Percentiles rank a stretch among this genome's conserved stretches.
Evolutionary conservation across 441 rosid species (phyloP).

Genomic region (Populus hybrid): DNA sequence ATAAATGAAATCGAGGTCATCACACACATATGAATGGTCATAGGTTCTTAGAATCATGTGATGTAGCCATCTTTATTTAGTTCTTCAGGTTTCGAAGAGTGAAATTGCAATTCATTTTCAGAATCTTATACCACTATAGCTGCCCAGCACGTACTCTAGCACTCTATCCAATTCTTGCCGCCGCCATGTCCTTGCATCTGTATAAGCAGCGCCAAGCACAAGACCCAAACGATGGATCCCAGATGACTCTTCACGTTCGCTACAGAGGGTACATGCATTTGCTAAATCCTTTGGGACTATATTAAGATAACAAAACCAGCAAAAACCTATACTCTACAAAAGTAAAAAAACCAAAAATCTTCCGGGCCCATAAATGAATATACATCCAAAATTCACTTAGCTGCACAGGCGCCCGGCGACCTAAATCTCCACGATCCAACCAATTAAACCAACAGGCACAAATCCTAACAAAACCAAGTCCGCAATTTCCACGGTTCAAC

Average conservation of each 20-base stretch:
- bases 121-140: neutral
- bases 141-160: neutral
- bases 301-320: neutral
- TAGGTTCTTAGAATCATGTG: neutral
- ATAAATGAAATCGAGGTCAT: neutral
- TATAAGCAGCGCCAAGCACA: neutral
- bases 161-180: neutral
- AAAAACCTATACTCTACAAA: neutral
- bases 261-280: neutral
- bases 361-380: neutral
- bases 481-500: neutral
- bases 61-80: slow-evolving; percentile 1
- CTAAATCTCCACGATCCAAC: slow-evolving; percentile 2
- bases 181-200: neutral
- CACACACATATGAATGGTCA: neutral
- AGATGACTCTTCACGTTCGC: neutral
- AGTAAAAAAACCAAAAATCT: neutral
- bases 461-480: neutral
- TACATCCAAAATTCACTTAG: neutral
- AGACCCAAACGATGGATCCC: neutral
- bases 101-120: neutral
- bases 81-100: neutral
- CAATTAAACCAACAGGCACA: neutral
- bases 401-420: neutral
- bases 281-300: neutral